Evolutionary conservation across 345 rosid species (phyloP), one percentile per base, ranked within the genome.

Genomic region (Litchi chinensis): DNA sequence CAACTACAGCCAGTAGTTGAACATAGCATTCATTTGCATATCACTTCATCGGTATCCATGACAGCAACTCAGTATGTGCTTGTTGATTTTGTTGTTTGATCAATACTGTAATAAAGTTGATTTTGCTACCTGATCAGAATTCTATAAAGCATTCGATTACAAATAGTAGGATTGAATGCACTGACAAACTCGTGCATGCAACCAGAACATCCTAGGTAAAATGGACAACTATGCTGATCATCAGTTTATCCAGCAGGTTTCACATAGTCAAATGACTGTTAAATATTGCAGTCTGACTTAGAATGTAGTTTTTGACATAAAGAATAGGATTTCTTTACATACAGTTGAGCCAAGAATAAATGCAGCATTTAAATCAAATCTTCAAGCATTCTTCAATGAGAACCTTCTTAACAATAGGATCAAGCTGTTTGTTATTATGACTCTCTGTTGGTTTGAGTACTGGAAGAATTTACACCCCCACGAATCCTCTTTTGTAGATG

Each of bases 401-500:
- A 54, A 56, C 65, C 37, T 68, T 63, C 62, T 77, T 10, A 22
- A 69, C 71, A 43, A 44, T 43, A 56, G 28, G 75, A 63, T 71
- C 71, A n/a, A 46, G 54, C 76, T 37, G 76, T 46, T 64, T 44
- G 75, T 66, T 43, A 10, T 79, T 82, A 67, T 52, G 77, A 85
- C 54, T 79, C 82, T 9, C 76, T 77, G 9, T 78, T 80, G 39
- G 87, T 76, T 76, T 79, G 75, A 0, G 79, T 73, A 16, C 67
- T 73, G 62, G 71, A 62, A 19, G 86, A 74, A 80, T 84, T 85
- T 21, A 72, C 80, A 37, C 64, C 88, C 9, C 93, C 90, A 32
- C 93, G 85, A 54, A 93, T 95, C 80, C 90, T 88, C 83, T 95
- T 93, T 81, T 96, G 98, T 84, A 93, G 79, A 82, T 89, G 95